These are phyloP conservation scores for Debaryomyces prosopidis DNA, from an alignment of 805 yeast species.

Conservation along the genomic window DNA sequence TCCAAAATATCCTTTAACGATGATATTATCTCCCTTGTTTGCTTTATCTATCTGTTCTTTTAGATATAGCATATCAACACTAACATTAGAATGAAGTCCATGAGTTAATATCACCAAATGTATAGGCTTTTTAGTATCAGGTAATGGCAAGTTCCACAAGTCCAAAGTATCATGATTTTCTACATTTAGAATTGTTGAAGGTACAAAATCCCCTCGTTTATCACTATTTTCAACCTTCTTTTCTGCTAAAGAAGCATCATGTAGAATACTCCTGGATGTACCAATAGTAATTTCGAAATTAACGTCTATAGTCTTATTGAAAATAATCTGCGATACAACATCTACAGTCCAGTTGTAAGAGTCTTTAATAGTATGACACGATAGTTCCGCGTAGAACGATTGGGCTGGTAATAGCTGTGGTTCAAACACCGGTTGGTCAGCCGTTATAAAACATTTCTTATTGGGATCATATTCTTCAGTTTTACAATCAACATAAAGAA, in stretches of 20 bases:
- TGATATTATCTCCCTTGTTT: slow-evolving; percentile 58
- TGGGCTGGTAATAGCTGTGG: slow-evolving; percentile 74
- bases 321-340: slow-evolving; percentile 75
- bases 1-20: slow-evolving; percentile 80
- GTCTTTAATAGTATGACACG: slow-evolving; percentile 61
- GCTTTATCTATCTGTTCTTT: slow-evolving; percentile 72
- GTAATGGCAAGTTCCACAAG: slow-evolving; percentile 72
- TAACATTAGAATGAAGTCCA: slow-evolving; percentile 86
- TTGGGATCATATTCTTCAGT: slow-evolving; percentile 63
- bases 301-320: slow-evolving; percentile 67
- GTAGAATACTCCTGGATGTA: slow-evolving; percentile 38
- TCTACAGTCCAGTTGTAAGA: slow-evolving; percentile 77
- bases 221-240: slow-evolving; percentile 21
- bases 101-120: slow-evolving; percentile 89
- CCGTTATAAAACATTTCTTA: slow-evolving; percentile 58
- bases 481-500: slow-evolving; percentile 79
- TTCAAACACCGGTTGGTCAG: slow-evolving; percentile 75
- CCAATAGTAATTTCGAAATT: slow-evolving; percentile 64
- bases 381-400: slow-evolving; percentile 55
- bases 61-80: slow-evolving; percentile 86
- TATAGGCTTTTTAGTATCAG: slow-evolving; percentile 51
- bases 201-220: slow-evolving; percentile 27
- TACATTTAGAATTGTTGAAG: slow-evolving; percentile 41
- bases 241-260: slow-evolving; percentile 26
- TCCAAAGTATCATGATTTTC: slow-evolving; percentile 59